A percentile compares a stretch with the other conserved stretches of the same genome.
phyloP scores from a whole-genome alignment of 176 grass and related monocot genomes.

The Bonia amplexicaulis region DNA sequence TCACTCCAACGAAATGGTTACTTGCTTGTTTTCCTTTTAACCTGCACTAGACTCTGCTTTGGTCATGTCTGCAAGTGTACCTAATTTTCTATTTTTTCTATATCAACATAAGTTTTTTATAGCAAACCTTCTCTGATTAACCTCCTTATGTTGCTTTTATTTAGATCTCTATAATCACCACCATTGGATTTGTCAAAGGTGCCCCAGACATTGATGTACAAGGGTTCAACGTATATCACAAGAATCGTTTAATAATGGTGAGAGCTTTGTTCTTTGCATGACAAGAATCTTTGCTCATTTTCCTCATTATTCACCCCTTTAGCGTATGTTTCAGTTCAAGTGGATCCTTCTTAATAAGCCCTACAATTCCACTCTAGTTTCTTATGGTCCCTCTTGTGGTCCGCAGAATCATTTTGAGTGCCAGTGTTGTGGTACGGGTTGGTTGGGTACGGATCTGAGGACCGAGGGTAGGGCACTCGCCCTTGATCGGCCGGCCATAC shows the following conservation, averaged over 20 bases:
- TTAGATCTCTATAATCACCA: conserved; percentile 70
- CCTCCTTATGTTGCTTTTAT: conserved; percentile 15
- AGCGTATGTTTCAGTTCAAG: not conserved
- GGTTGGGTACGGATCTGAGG: no score
- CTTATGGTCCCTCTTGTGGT: not conserved
- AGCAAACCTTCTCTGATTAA: conserved; percentile 7
- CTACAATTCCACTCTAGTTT: not conserved
- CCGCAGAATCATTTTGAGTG: not conserved
- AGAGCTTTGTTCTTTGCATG: conserved; percentile 34
- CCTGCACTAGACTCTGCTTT: not conserved
- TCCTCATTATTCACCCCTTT: not conserved
- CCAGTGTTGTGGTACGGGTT: no score
- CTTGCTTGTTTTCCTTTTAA: not conserved
- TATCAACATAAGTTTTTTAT: conserved; percentile 2
- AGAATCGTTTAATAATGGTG: conserved; percentile 91
- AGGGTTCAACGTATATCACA: conserved; percentile 96
- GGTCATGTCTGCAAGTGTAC: not conserved
- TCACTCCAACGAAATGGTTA: not conserved
- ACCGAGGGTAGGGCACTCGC: no score
- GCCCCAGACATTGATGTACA: conserved; percentile 88
- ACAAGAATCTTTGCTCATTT: conserved; percentile 3
- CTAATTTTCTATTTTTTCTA: not conserved
- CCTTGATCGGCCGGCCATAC: no score
- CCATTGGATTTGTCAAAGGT: conserved; percentile 89
- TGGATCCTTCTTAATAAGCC: not conserved